Base-by-base conservation (phyloP, 768 basidiomycete species). In the Pluteus cervinus region DNA sequence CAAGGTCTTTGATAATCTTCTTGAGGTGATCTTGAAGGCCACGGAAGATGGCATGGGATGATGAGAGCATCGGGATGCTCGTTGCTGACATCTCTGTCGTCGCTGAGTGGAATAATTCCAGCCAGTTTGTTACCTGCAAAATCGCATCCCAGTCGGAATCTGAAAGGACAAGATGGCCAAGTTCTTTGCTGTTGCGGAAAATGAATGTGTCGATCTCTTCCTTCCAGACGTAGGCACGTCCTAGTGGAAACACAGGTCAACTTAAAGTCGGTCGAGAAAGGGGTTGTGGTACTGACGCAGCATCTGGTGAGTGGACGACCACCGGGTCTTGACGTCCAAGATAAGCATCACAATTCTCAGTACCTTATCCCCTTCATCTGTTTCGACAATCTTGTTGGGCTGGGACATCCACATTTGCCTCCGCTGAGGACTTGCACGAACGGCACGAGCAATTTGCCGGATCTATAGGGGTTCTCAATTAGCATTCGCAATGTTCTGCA, bases 301-400 rank as follows among this genome's bases (percentile, higher is more conserved):
- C 59, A 62, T 61, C 16, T 55, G 48, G 37, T 59, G 53, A 16
- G 59, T 58, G n/a, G 59, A 62, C 1, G 54, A 50, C 61, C 61
- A 62, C 1, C 52, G 46, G 4, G 58, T 61, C 10, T 41, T 33
- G 2, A 62, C 59, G 43, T 61, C 59, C 1, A 62, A 46, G 21
- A 61, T 62, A 2, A 55, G 49, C 45, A 58, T 56, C 1, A 54
- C 5, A 22, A 7, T n/a, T 9, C 10, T 17, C 5, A 17, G 7
- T 33, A 4, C n/a, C n/a, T 5, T 22, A 33, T n/a, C 32, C 5
- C 16, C 16, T 22, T 33, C 18, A 33, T 18, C 16, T 22, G 24
- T 9, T 33, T 17, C 9, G 20, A 18, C 39, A 14, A 33, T 22
- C 17, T 36, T 14, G 5, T 36, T 36, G 14, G 26, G n/a, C n/a